Conservation (phyloP, 345 rosid genomes). For the Salix viminalis region DNA sequence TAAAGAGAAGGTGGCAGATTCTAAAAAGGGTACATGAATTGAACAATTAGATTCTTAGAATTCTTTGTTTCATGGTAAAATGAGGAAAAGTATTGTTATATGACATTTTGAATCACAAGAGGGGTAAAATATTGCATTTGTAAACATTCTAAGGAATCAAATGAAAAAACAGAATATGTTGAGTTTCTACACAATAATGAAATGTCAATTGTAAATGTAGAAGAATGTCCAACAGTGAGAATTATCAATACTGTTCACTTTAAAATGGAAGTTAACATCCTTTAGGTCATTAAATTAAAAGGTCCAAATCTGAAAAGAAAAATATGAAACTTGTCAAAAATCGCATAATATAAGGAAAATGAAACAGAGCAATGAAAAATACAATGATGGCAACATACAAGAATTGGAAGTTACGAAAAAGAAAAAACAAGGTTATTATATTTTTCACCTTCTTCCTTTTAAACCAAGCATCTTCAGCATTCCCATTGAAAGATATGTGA, state of each 20-base stretch:
- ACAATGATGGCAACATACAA: neutral
- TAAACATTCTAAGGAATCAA: neutral
- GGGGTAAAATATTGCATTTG: neutral
- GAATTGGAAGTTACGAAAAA: neutral
- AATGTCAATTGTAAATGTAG: neutral
- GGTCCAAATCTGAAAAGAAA: neutral
- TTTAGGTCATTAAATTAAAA: neutral
- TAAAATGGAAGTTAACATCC: neutral
- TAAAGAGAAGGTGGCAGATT: no score
- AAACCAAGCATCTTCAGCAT: conserved; percentile 91
- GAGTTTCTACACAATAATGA: neutral
- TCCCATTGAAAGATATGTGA: conserved; percentile 92
- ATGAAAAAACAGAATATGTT: neutral
- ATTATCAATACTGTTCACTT: neutral
- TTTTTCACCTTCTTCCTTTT: conserved; percentile 78
- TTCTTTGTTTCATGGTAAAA: neutral
- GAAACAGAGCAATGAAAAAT: neutral
- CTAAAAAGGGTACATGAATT: neutral
- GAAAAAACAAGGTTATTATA: neutral
- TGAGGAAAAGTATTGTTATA: neutral
- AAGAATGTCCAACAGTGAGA: neutral
- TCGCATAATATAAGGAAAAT: neutral
- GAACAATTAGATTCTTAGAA: neutral
- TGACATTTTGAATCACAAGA: neutral
- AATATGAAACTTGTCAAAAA: neutral